Evolutionary conservation across 805 yeast species (phyloP).

Genomic region (Wickerhamomyces canadensis): DNA sequence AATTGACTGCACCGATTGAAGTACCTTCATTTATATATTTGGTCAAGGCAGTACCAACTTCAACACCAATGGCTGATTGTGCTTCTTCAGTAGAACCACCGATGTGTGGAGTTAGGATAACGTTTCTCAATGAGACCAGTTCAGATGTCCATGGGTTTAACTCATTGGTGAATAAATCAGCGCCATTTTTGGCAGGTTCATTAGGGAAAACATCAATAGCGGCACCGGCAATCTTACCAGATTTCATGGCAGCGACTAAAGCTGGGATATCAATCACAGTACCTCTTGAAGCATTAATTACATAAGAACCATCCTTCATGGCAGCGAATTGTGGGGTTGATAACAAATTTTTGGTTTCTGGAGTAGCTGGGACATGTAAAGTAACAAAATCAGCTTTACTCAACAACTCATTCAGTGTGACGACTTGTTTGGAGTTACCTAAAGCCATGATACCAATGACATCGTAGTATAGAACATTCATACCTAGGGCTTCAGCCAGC

Average conservation of each 20-base stretch:
- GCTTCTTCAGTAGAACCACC: conserved; percentile 99
- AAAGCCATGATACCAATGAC: conserved; percentile 89
- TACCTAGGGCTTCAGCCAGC: conserved; percentile 95
- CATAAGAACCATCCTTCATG: conserved; percentile 94
- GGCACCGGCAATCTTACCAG: conserved; percentile 91
- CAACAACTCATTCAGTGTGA: conserved; percentile 77
- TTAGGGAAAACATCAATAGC: conserved; percentile 92
- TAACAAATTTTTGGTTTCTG: conserved; percentile 87
- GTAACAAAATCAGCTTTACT: conserved; percentile 81
- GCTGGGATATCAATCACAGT: conserved; percentile 97
- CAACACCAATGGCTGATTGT: conserved; percentile 91
- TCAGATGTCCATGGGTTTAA: conserved; percentile 79
- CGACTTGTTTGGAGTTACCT: conserved; percentile 94
- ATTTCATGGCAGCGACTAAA: conserved; percentile 81
- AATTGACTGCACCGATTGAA: conserved; percentile 89
- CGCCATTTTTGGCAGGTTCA: conserved; percentile 95
- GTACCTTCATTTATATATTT: conserved; percentile 91
- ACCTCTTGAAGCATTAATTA: conserved; percentile 96
- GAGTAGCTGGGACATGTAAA: conserved; percentile 90
- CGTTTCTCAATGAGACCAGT: conserved; percentile 70
- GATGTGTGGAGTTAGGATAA: conserved; percentile 89
- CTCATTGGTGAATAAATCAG: conserved; percentile 57
- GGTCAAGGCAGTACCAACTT: conserved; percentile 76
- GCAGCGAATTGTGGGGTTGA: conserved; percentile 88
- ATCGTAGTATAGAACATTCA: conserved; percentile 93